Evolutionary conservation across 495 filamentous ascomycete genomes (phyloP).

Genomic region (Aspergillus panamensis): DNA sequence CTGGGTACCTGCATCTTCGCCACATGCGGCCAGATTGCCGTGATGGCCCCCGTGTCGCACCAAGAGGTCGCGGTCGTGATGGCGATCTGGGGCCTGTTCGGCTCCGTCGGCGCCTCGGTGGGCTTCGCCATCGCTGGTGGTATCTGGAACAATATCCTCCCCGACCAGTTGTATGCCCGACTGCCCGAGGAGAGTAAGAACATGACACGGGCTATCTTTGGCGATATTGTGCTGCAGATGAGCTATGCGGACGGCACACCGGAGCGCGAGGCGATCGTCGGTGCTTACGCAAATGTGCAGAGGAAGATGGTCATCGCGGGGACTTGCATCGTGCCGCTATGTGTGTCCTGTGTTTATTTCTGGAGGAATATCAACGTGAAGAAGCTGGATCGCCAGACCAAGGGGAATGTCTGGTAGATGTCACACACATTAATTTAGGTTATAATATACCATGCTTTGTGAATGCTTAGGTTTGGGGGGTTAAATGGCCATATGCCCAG

Average conservation of each 20-base stretch:
- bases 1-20: constrained; percentile 54
- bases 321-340: constrained; percentile 39
- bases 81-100: constrained; percentile 58
- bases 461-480: background rate
- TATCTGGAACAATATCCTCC: constrained; percentile 61
- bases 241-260: constrained; percentile 47
- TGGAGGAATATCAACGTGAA: constrained; percentile 55
- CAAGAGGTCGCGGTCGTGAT: constrained; percentile 61
- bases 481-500: background rate
- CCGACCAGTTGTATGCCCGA: constrained; percentile 44
- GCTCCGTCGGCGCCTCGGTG: constrained; percentile 58
- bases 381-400: constrained; percentile 30
- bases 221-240: constrained; percentile 42
- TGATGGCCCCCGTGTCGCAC: constrained; percentile 60
- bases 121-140: constrained; percentile 56
- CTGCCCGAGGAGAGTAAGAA: constrained; percentile 45
- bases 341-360: constrained; percentile 36
- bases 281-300: constrained; percentile 53
- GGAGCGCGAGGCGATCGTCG: constrained; percentile 48
- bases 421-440: background rate
- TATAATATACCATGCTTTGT: background rate
- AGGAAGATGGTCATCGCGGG: constrained; percentile 51
- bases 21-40: constrained; percentile 59
- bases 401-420: constrained; percentile 15
- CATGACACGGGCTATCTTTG: constrained; percentile 47